Conservation (phyloP, 228 moss, liverwort and hornwort genomes). For the Sphagnum fallax region DNA sequence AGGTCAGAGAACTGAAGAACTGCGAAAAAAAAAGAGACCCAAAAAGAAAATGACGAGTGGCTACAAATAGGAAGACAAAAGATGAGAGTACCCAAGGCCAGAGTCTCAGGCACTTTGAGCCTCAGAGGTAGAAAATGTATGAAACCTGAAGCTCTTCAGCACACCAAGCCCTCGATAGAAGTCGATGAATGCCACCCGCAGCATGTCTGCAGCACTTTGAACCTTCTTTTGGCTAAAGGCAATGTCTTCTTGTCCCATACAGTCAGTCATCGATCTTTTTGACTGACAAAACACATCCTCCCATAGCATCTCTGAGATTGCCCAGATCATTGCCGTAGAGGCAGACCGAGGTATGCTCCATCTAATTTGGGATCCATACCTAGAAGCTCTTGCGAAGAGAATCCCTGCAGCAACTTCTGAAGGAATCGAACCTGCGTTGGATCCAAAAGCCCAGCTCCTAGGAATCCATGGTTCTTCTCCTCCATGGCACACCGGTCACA, state of each 20-base stretch:
- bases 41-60: too few relatives aligned
- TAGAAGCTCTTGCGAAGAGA: constrained; percentile 11
- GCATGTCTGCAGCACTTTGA: constrained; percentile 66
- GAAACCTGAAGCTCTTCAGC: constrained; percentile 81
- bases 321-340: constrained; percentile 43
- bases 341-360: constrained; percentile 44
- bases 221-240: constrained; percentile 54
- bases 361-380: constrained; percentile 29
- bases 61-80: too few relatives aligned
- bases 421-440: constrained; percentile 22
- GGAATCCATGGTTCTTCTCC: constrained; percentile 27
- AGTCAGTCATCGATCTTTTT: constrained; percentile 27
- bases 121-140: neutral
- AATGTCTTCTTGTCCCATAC: constrained; percentile 31
- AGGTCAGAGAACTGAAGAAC: too few relatives aligned
- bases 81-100: too few relatives aligned
- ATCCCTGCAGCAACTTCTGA: constrained; percentile 21
- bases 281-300: constrained; percentile 46
- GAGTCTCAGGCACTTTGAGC: too few relatives aligned
- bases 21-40: too few relatives aligned
- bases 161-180: constrained; percentile 78
- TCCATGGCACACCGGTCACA: constrained; percentile 30
- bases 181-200: constrained; percentile 73
- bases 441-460: constrained; percentile 26
- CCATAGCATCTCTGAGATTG: constrained; percentile 50